These are phyloP conservation scores for Amanita thiersii DNA, from an alignment of 768 basidiomycete genomes.

Conservation along the genomic window DNA sequence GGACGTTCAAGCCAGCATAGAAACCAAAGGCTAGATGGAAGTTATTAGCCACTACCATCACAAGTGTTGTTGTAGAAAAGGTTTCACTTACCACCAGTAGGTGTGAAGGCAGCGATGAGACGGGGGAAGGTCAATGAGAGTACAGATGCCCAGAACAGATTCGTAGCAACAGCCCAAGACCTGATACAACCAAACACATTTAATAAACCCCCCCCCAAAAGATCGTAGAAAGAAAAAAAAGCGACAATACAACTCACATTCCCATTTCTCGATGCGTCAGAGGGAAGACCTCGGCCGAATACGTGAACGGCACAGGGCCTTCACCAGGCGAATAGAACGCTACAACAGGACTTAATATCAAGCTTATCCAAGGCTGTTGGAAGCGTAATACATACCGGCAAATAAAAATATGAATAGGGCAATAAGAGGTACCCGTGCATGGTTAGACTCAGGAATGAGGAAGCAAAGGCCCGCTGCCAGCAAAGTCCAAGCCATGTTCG, in stretches of 20 bases:
- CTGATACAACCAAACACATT: constrained; percentile 23
- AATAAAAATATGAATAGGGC: constrained; percentile 37
- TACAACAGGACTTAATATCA: constrained; percentile 9
- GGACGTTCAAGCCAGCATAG: constrained; percentile 43
- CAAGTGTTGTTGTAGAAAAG: constrained; percentile 11
- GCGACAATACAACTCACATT: too few species aligned
- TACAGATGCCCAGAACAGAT: constrained; percentile 46
- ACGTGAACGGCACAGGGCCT: constrained; percentile 87
- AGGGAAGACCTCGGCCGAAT: constrained; percentile 90
- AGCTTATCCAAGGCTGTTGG: not conserved
- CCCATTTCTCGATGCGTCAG: constrained; percentile 69
- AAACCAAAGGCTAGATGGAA: constrained; percentile 41
- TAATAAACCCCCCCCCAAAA: constrained; percentile 18
- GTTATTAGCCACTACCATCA: not conserved
- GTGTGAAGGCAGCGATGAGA: constrained; percentile 35
- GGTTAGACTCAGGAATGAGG: constrained; percentile 29
- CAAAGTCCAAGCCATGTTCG: constrained; percentile 70
- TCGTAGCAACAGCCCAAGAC: constrained; percentile 49
- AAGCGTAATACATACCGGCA: constrained; percentile 18
- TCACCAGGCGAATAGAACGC: constrained; percentile 72
- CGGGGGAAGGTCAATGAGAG: constrained; percentile 54
- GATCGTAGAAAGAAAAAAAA: constrained; percentile 17
- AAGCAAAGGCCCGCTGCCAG: constrained; percentile 73
- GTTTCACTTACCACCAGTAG: constrained; percentile 22
- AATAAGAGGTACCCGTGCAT: constrained; percentile 34